phyloP scores from a whole-genome alignment of 306 rosid species.

The Echinosophora koreensis region DNA sequence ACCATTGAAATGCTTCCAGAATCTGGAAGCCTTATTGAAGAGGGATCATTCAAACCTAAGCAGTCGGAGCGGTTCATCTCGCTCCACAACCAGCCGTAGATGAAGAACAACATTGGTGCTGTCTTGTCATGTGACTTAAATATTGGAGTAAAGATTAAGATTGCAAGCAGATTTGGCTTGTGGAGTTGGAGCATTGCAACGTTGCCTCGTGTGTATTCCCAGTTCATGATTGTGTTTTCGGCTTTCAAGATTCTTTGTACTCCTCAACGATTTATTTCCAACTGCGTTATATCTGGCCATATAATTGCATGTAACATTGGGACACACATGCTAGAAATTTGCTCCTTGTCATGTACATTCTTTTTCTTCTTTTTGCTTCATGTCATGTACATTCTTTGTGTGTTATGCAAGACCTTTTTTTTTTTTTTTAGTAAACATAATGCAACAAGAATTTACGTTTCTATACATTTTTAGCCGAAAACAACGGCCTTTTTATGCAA shows the following conservation, averaged over 20 bases:
- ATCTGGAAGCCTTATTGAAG: slow-evolving; percentile 78
- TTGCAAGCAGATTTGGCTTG: slow-evolving; percentile 39
- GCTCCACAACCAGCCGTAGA: slow-evolving; percentile 57
- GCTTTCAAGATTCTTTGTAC: slow-evolving; percentile 42
- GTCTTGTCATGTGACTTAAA: too few species aligned
- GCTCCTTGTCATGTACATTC: background rate
- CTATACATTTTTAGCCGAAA: background rate
- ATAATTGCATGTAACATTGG: slow-evolving; percentile 38
- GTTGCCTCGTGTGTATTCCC: slow-evolving; percentile 50
- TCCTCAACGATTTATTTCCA: background rate
- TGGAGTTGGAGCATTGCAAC: slow-evolving; percentile 29
- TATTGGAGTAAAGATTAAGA: slow-evolving; percentile 28
- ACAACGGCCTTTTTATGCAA: too few species aligned
- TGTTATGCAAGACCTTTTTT: slow-evolving; percentile 17
- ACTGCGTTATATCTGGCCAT: slow-evolving; percentile 24
- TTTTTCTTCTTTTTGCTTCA: background rate
- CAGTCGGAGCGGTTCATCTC: slow-evolving; percentile 69
- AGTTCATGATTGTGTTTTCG: slow-evolving; percentile 35
- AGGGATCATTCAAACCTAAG: slow-evolving; percentile 56
- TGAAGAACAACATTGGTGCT: slow-evolving; percentile 39
- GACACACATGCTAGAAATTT: slow-evolving; percentile 13
- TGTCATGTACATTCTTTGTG: slow-evolving; percentile 44
- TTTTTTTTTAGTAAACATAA: slow-evolving; percentile 1
- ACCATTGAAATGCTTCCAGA: slow-evolving; percentile 84
- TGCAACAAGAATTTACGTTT: background rate